A percentile compares a stretch with the other conserved stretches of the same genome.
These are phyloP conservation scores for Jaenimonas drosophilae DNA, from an alignment of 208 protist genomes.

Conservation along the genomic window DNA sequence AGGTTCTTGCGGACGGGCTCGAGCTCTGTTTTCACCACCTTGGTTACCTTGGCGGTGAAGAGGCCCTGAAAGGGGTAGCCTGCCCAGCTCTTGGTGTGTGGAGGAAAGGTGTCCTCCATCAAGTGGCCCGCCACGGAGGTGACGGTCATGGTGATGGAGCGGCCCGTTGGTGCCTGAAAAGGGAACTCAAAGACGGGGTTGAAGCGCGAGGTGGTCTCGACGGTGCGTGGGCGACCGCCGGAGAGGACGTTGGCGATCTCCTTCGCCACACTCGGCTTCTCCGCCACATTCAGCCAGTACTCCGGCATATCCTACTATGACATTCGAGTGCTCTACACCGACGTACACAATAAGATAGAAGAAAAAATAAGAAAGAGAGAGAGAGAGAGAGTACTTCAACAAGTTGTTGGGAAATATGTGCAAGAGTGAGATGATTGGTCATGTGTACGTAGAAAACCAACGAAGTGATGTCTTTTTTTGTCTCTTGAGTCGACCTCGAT, in stretches of 20 bases:
- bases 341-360: not conserved
- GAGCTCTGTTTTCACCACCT: constrained; percentile 64
- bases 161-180: too few species aligned
- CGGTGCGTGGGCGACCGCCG: constrained; percentile 27
- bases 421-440: not conserved
- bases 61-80: constrained; percentile 78
- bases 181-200: constrained; percentile 80
- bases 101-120: constrained; percentile 89
- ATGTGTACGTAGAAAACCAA: not conserved
- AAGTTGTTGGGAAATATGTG: not conserved
- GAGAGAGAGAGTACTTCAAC: not conserved
- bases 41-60: constrained; percentile 83
- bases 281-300: constrained; percentile 92
- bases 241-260: constrained; percentile 78
- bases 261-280: constrained; percentile 94
- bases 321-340: not conserved
- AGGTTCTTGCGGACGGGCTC: constrained; percentile 74
- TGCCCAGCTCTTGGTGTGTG: constrained; percentile 76
- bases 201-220: constrained; percentile 40
- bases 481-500: not conserved
- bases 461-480: not conserved
- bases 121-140: constrained; percentile 97
- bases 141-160: constrained; percentile 85
- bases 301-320: constrained; percentile 17
- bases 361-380: not conserved